phyloP scores from a whole-genome alignment of 2,329 filamentous ascomycete species.

The Penicillium glabrum region DNA sequence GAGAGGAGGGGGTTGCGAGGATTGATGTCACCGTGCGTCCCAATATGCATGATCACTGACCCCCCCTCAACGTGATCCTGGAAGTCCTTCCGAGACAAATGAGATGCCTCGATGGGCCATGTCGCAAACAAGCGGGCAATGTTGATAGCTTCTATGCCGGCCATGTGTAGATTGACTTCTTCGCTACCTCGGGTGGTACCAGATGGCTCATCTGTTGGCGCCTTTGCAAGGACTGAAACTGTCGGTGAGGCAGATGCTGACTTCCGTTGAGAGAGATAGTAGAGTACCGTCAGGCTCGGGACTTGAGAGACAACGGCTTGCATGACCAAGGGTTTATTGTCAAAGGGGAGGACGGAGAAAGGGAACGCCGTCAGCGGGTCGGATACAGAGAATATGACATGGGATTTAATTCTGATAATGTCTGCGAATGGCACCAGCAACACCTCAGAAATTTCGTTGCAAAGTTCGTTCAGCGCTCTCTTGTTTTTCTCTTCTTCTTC shows the following conservation, averaged over 20 bases:
- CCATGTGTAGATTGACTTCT: conserved; percentile 24
- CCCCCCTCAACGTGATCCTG: conserved; percentile 20
- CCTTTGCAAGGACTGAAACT: conserved; percentile 25
- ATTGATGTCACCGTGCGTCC: conserved; percentile 24
- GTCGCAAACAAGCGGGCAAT: conserved; percentile 25
- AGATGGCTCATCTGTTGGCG: conserved; percentile 7
- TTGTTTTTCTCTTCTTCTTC: conserved; percentile 17
- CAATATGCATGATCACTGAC: conserved; percentile 24
- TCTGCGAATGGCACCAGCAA: conserved; percentile 18
- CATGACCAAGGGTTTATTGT: conserved; percentile 19
- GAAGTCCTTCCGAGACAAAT: conserved; percentile 20
- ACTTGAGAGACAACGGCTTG: conserved; percentile 24
- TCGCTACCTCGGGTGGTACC: background rate
- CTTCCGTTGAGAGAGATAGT: conserved; percentile 20
- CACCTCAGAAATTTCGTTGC: conserved; percentile 13
- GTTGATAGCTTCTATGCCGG: conserved; percentile 25
- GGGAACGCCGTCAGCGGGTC: conserved; percentile 26
- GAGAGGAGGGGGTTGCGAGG: conserved; percentile 22
- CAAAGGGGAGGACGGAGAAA: conserved; percentile 18
- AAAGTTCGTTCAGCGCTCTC: conserved; percentile 7
- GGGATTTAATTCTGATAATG: conserved; percentile 18
- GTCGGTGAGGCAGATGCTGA: conserved; percentile 14
- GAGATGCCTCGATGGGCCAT: conserved; percentile 27
- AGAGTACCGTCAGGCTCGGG: conserved; percentile 23
- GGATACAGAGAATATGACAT: conserved; percentile 25